Evolutionary conservation across 306 rosid species (phyloP).

Genomic region (Gastrolobium villosum): DNA sequence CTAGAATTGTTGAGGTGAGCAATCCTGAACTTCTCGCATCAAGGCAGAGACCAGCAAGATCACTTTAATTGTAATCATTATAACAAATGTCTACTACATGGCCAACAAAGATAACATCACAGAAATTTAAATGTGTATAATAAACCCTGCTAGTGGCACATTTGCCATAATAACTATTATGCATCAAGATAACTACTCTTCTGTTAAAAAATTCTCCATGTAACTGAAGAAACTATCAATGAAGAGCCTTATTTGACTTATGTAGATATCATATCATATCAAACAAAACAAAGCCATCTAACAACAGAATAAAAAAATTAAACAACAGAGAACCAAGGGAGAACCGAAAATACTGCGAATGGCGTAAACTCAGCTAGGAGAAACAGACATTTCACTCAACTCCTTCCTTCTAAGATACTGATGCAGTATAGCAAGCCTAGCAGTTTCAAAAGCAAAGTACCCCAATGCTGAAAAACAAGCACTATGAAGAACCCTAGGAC

Average conservation of each 20-base stretch:
- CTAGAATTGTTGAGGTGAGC: neutral
- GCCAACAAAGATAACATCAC: neutral
- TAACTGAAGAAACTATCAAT: neutral
- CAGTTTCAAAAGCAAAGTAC: slow-evolving; percentile 94
- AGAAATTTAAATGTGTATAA: neutral
- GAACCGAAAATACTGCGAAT: slow-evolving; percentile 8
- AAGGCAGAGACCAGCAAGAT: neutral
- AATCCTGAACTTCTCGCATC: neutral
- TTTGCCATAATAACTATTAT: neutral
- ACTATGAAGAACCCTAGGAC: slow-evolving; percentile 91
- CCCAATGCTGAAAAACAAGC: slow-evolving; percentile 95
- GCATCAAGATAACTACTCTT: slow-evolving; percentile 2
- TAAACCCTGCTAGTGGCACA: neutral
- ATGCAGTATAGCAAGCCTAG: slow-evolving; percentile 72
- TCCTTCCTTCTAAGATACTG: slow-evolving; percentile 65
- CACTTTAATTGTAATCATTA: neutral
- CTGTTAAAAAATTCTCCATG: neutral
- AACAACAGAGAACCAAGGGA: slow-evolving; percentile 1
- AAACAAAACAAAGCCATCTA: slow-evolving; percentile 10
- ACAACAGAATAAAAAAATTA: neutral
- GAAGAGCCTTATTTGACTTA: slow-evolving; percentile 6
- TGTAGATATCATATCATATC: neutral
- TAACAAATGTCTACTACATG: neutral
- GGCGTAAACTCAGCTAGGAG: slow-evolving; percentile 53
- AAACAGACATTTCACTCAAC: slow-evolving; percentile 50